Conservation (phyloP, 2,329 filamentous ascomycete genomes). For the Iodosphaeria phyllophila region DNA sequence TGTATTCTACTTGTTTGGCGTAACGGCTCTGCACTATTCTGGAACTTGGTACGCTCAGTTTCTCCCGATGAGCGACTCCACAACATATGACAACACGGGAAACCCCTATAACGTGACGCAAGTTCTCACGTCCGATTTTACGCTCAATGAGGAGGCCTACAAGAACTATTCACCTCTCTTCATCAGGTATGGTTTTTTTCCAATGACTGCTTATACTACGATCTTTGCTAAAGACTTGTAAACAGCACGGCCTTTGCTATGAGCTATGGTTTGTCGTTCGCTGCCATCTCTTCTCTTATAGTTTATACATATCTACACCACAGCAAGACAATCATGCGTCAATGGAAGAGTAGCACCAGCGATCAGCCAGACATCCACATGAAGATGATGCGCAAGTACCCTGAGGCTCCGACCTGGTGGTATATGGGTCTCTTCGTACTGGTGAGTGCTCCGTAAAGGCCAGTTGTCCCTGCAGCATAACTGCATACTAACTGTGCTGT, state of each 20-base stretch:
- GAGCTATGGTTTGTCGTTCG: slow-evolving; percentile 54
- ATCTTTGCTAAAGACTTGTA: slow-evolving; percentile 1
- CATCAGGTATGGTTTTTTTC: slow-evolving; percentile 34
- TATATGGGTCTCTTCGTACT: slow-evolving; percentile 37
- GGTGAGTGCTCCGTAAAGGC: slow-evolving; percentile 17
- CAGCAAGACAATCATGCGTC: slow-evolving; percentile 44
- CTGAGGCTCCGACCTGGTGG: slow-evolving; percentile 45
- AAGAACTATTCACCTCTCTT: slow-evolving; percentile 49
- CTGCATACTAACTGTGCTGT: neutral
- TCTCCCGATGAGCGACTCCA: slow-evolving; percentile 50
- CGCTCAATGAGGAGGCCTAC: slow-evolving; percentile 44
- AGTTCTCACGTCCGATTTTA: slow-evolving; percentile 42
- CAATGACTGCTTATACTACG: neutral
- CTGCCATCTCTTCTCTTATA: slow-evolving; percentile 49
- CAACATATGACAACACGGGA: slow-evolving; percentile 55
- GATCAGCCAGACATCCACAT: slow-evolving; percentile 47
- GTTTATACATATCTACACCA: slow-evolving; percentile 50
- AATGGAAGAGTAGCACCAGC: slow-evolving; percentile 36
- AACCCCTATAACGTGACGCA: slow-evolving; percentile 41
- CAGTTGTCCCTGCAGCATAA: slow-evolving; percentile 2
- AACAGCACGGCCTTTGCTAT: slow-evolving; percentile 50
- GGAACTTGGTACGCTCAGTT: slow-evolving; percentile 46
- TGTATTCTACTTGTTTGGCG: slow-evolving; percentile 42
- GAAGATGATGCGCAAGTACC: slow-evolving; percentile 43
- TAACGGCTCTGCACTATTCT: slow-evolving; percentile 43